phyloP scores from a whole-genome alignment of 2,329 filamentous ascomycete species.

The Bipolaris oryzae region DNA sequence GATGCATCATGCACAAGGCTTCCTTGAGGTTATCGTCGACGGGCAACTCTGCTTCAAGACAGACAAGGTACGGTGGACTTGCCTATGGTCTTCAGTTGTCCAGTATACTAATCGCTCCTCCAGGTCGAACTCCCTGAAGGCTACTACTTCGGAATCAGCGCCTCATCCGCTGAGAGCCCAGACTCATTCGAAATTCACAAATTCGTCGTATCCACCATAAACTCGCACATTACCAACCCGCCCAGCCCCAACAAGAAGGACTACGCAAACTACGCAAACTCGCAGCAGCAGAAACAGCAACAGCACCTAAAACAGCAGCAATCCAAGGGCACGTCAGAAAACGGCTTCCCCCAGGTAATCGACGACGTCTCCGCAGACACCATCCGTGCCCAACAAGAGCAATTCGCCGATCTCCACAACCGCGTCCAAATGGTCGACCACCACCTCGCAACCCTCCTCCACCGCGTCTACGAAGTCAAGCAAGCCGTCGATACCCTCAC shows the following conservation, averaged over 20 bases:
- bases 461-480: constrained; percentile 68
- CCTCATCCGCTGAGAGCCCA: constrained; percentile 85
- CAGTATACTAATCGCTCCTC: constrained; percentile 7
- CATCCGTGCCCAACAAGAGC: constrained; percentile 57
- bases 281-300: constrained; percentile 39
- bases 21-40: constrained; percentile 81
- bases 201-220: constrained; percentile 70
- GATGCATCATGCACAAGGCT: constrained; percentile 68
- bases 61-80: constrained; percentile 57
- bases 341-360: constrained; percentile 47
- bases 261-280: constrained; percentile 37
- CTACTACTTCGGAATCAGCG: constrained; percentile 86
- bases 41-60: constrained; percentile 82
- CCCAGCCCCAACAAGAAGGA: constrained; percentile 29
- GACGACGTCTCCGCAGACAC: constrained; percentile 52
- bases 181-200: constrained; percentile 96
- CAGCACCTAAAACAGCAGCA: constrained; percentile 22
- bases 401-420: constrained; percentile 85
- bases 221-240: constrained; percentile 45
- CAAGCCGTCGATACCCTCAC: constrained; percentile 65
- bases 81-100: not conserved
- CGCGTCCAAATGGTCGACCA: constrained; percentile 76
- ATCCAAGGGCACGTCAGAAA: constrained; percentile 23
- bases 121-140: constrained; percentile 76
- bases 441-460: constrained; percentile 75